Percentiles rank a stretch among this genome's conserved stretches.
phyloP scores from a whole-genome alignment of 2,329 filamentous ascomycete genomes.

The Claviceps humidiphila region DNA sequence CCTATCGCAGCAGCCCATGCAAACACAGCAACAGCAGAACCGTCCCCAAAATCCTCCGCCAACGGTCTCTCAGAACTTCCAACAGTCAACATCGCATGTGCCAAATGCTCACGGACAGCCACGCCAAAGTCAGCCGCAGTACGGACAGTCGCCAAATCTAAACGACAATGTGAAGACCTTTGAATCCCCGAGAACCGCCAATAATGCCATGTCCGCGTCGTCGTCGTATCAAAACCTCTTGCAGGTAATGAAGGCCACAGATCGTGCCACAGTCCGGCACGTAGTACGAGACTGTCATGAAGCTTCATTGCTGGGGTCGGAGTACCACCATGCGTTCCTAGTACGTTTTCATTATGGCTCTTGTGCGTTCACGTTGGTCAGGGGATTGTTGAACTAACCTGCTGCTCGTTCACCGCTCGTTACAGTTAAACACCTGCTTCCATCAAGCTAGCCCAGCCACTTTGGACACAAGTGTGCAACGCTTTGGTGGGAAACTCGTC shows the following conservation, averaged over 20 bases:
- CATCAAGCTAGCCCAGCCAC: conserved; percentile 27
- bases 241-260: conserved; percentile 23
- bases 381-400: conserved; percentile 12
- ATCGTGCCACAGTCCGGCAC: conserved; percentile 33
- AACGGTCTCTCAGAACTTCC: neutral
- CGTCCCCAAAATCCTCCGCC: neutral
- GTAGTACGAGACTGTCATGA: conserved; percentile 38
- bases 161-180: neutral
- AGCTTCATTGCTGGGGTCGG: conserved; percentile 34
- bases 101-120: neutral
- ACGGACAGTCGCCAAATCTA: neutral
- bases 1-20: neutral
- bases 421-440: conserved; percentile 35
- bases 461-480: conserved; percentile 25
- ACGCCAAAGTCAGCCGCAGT: neutral
- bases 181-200: neutral
- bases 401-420: neutral
- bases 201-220: neutral
- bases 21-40: neutral
- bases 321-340: conserved; percentile 39
- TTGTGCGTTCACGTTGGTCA: neutral
- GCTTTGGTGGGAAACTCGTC: conserved; percentile 33
- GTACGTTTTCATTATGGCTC: conserved; percentile 24
- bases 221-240: conserved; percentile 8
- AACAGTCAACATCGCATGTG: no score